These are phyloP conservation scores for Domatiomyces globalis DNA, from an alignment of 2,329 filamentous ascomycete genomes.

Conservation along the genomic window DNA sequence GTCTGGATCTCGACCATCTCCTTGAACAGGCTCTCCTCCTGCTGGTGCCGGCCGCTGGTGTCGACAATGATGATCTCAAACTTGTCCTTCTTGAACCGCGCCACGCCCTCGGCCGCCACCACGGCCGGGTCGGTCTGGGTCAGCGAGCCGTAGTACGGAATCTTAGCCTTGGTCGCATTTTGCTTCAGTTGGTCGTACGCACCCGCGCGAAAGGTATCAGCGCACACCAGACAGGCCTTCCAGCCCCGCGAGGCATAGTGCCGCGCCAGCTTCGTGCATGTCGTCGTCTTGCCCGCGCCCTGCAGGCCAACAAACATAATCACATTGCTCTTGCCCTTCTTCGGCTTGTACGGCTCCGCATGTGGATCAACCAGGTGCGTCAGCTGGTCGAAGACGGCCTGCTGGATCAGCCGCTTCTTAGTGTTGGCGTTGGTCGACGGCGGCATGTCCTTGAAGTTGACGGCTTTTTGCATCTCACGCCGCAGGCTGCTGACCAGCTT, in stretches of 20 bases:
- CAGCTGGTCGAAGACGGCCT: constrained; percentile 92
- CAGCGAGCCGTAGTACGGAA: constrained; percentile 92
- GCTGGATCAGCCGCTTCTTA: constrained; percentile 98
- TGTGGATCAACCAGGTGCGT: constrained; percentile 93
- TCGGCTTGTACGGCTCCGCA: constrained; percentile 87
- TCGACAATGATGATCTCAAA: constrained; percentile 99
- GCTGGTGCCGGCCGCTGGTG: constrained; percentile 85
- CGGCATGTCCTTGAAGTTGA: constrained; percentile 90
- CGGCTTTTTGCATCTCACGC: constrained; percentile 76
- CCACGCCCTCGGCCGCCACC: constrained; percentile 87
- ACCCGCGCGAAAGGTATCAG: constrained; percentile 95
- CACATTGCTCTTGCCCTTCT: constrained; percentile 89
- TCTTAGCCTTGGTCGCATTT: constrained; percentile 97
- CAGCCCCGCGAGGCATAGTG: constrained; percentile 93
- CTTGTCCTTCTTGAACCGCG: constrained; percentile 96
- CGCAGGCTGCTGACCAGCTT: constrained; percentile 80
- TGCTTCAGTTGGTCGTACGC: constrained; percentile 98
- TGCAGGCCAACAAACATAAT: constrained; percentile 99
- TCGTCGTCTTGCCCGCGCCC: constrained; percentile 94
- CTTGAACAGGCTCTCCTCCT: constrained; percentile 87
- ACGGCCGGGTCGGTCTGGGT: constrained; percentile 92
- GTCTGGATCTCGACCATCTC: constrained; percentile 96
- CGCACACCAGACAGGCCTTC: constrained; percentile 85
- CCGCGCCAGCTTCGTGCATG: constrained; percentile 88
- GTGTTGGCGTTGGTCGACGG: constrained; percentile 57